Evolutionary conservation across 352 stramenopile species (phyloP), one percentile per base, ranked within the genome.

Genomic region (Pythium periplocum): DNA sequence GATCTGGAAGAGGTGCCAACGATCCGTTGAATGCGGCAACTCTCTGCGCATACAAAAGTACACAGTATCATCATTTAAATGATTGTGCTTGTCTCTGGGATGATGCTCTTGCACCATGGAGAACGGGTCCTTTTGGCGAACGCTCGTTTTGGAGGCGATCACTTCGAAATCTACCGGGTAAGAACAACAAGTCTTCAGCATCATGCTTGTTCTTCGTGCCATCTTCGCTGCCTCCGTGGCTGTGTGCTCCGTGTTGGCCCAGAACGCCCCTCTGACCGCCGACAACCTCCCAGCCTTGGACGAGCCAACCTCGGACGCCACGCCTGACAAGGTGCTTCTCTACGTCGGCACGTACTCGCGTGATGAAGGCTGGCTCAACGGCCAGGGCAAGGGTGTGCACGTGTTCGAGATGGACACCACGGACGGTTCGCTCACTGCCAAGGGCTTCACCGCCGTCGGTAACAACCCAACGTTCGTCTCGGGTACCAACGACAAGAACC

Each of bases 321-420:
- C 39, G 7, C 6, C 5, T 4, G 41, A 47, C 50, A 59, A 51
- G 10, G 63, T 67, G 56, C 66, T 80, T 40, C 51, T 90, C 36
- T 83, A 81, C 48, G 76, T 69, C 2, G 76, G 62, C 34, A 78
- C 68, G 6, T 90, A 86, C 63, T 86, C 79, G 17, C 72, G 73
- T 26, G 72, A 87, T 45, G 76, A 87, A 73, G 71, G 69, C 33
- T 83, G 76, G 68, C 63, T 90, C 42, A 76, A 87, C 57, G 79
- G 79, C 53, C 81, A 66, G 30, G 73, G 74, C 52, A 76, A 86
- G 44, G 79, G 79, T 6, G 70, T 90, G 42, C 72, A 86, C 61
- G 69, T 69, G 35, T 85, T 79, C 61, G 57, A 71, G 57, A 57
- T 90, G 35, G 58, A 81, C 51, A 71, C 69, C 37, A 67, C 12